A percentile compares a stretch with the other conserved stretches of the same genome.
These are phyloP conservation scores for Auxenochlorella pyrenoidosa DNA, from an alignment of 139 green algal species.

Conservation along the genomic window DNA sequence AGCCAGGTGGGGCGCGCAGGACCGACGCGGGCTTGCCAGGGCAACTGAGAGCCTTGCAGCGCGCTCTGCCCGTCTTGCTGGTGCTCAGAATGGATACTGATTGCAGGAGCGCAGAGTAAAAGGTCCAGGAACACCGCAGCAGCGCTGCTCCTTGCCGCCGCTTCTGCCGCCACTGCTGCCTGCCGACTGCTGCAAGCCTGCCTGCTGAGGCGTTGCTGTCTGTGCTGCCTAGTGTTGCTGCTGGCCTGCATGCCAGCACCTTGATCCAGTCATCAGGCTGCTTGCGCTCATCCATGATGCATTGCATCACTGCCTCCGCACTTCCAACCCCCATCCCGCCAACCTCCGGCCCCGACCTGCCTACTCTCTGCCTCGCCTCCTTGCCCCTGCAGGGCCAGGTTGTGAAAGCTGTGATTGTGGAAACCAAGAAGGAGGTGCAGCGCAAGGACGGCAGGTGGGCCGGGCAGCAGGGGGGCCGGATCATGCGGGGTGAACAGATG, in stretches of 20 bases:
- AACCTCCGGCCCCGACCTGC: neutral
- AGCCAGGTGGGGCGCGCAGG: slow-evolving; percentile 20
- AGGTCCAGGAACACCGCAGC: neutral
- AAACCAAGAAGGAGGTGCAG: slow-evolving; percentile 66
- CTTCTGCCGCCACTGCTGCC: neutral
- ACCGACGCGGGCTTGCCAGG: too few relatives aligned
- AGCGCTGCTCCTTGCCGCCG: neutral
- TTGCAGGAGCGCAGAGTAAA: neutral
- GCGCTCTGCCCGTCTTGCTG: too few relatives aligned
- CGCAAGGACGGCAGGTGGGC: slow-evolving; percentile 48
- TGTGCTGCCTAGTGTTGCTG: neutral
- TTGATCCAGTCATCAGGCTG: too few relatives aligned
- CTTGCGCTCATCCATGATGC: too few relatives aligned
- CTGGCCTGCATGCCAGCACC: too few relatives aligned
- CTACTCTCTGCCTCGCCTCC: neutral
- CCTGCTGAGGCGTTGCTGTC: neutral
- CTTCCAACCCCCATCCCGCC: too few relatives aligned
- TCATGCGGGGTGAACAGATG: neutral
- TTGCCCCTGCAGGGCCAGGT: slow-evolving; percentile 50
- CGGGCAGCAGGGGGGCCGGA: neutral
- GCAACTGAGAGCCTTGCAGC: too few relatives aligned
- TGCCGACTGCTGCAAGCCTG: neutral
- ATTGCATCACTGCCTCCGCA: too few relatives aligned
- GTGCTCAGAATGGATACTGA: too few relatives aligned
- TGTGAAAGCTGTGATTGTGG: slow-evolving; percentile 68